Evolutionary conservation across 2,329 filamentous ascomycete species (phyloP), one percentile per base, ranked within the genome.

Genomic region (Verticillium dahliae): DNA sequence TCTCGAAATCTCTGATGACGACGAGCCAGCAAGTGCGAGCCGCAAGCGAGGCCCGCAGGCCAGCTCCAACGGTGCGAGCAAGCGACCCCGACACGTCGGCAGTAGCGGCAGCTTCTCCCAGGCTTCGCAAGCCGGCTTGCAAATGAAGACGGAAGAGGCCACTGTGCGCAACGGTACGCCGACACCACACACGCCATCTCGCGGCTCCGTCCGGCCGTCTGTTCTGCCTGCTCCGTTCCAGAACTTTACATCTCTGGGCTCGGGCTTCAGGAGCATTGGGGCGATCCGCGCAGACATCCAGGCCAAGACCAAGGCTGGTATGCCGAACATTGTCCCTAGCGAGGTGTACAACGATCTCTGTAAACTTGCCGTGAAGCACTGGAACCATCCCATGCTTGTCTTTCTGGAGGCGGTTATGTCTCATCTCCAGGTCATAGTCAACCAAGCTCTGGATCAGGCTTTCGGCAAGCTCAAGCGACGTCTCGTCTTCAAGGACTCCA

Each of bases 271-370:
- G 37, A 81, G 79, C 0, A 74, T 86, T 2, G 72, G 72, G 3
- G 74, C 81, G 41, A 83, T 90, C 1, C 79, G 81, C 0, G 72
- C 76, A 0, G 80, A 86, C 11, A 87, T 89, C 14, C 72, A 76
- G 18, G 73, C 77, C 4, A 83, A 84, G 13, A 82, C 81, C 33
- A 78, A 78, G 18, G 81, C 84, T 0, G 86, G 87, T 0, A 78
- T 87, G 66, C 85, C 85, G 0, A 81, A 82, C 6, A 78, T 86
- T 0, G 81, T 85, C 0, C 82, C 86, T 0, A 80, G 83, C 0
- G 82, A 84, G 41, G 85, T 89, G 0, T 85, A 87, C 27, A 81
- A 86, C 34, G 77, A 78, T 0, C 76, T 90, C 15, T 85, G 83
- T 56, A 75, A 79, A 15, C 74, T 82, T n/a, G 81, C 83, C 0